Percentiles rank a stretch among this genome's conserved stretches.
Conservation (phyloP, 2,329 filamentous ascomycete genomes). For the Paecilomyces dactylethromorphus region DNA sequence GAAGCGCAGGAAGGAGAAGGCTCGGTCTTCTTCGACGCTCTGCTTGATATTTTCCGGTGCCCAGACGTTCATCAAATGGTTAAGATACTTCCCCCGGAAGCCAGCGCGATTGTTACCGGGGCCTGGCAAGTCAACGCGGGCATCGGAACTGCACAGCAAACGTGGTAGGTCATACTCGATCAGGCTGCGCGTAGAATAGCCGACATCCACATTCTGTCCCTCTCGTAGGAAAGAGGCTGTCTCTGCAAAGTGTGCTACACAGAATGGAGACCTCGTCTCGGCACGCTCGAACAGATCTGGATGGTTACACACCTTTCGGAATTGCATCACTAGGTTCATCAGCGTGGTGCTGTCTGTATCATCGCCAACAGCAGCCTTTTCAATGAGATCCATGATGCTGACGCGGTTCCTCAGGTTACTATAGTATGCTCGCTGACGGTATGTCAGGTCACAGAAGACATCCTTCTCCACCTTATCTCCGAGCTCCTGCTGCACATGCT, state of each 20-base stretch:
- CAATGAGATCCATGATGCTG: constrained; percentile 96
- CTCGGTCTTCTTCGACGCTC: constrained; percentile 54
- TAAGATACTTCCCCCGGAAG: constrained; percentile 70
- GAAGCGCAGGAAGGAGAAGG: constrained; percentile 89
- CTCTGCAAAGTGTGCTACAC: constrained; percentile 82
- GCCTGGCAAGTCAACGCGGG: constrained; percentile 67
- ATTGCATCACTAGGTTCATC: constrained; percentile 99
- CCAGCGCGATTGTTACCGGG: constrained; percentile 68
- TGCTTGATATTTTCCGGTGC: constrained; percentile 68
- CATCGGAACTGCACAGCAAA: constrained; percentile 73
- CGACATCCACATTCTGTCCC: constrained; percentile 69
- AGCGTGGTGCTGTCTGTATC: constrained; percentile 91
- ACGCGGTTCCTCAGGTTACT: constrained; percentile 90
- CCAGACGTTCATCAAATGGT: constrained; percentile 87
- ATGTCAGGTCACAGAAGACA: constrained; percentile 93
- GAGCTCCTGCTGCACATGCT: constrained; percentile 97
- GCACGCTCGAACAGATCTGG: constrained; percentile 94
- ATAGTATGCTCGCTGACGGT: constrained; percentile 91
- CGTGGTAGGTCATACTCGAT: constrained; percentile 81
- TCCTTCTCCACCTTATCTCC: constrained; percentile 98
- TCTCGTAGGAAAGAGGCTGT: constrained; percentile 93
- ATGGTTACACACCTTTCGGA: constrained; percentile 98
- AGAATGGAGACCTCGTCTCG: constrained; percentile 80
- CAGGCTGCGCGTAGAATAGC: constrained; percentile 78
- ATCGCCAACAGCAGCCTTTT: constrained; percentile 90